phyloP scores from a whole-genome alignment of 2,329 filamentous ascomycete species.

The Xylaria sp. region DNA sequence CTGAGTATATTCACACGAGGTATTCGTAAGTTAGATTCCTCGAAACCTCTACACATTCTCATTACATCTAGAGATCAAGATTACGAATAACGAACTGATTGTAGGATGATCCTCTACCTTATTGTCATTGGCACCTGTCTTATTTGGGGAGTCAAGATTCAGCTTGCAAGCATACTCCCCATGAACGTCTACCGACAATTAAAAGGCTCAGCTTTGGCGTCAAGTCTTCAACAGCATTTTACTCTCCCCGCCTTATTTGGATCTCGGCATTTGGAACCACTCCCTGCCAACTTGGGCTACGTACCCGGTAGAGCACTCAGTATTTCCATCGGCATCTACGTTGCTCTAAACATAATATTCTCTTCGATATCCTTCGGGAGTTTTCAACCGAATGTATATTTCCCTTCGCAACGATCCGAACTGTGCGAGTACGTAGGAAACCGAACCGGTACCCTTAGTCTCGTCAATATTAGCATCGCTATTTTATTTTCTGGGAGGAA shows the following conservation, averaged over 20 bases:
- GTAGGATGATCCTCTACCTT: constrained; percentile 38
- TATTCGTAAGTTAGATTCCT: constrained; percentile 45
- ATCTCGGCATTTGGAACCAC: constrained; percentile 34
- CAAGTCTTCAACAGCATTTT: constrained; percentile 34
- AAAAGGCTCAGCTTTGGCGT: constrained; percentile 18
- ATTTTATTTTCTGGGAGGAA: constrained; percentile 48
- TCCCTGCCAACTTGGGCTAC: constrained; percentile 38
- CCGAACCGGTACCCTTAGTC: constrained; percentile 45
- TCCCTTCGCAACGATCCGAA: constrained; percentile 26
- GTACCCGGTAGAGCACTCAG: constrained; percentile 36
- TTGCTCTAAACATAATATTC: constrained; percentile 38
- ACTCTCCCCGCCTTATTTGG: constrained; percentile 35
- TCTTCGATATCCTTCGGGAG: constrained; percentile 36
- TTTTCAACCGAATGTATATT: constrained; percentile 41
- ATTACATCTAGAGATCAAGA: background rate
- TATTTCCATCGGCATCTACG: constrained; percentile 34
- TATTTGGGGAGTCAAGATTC: constrained; percentile 37
- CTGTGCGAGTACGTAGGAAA: constrained; percentile 47
- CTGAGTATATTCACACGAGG: constrained; percentile 47
- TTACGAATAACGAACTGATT: background rate
- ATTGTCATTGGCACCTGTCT: constrained; percentile 40
- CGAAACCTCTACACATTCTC: background rate
- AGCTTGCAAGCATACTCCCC: constrained; percentile 31
- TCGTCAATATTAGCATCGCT: constrained; percentile 47
- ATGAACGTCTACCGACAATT: constrained; percentile 24